These are phyloP conservation scores for Verticillium dahliae DNA, from an alignment of 2,329 filamentous ascomycete species.

Conservation along the genomic window DNA sequence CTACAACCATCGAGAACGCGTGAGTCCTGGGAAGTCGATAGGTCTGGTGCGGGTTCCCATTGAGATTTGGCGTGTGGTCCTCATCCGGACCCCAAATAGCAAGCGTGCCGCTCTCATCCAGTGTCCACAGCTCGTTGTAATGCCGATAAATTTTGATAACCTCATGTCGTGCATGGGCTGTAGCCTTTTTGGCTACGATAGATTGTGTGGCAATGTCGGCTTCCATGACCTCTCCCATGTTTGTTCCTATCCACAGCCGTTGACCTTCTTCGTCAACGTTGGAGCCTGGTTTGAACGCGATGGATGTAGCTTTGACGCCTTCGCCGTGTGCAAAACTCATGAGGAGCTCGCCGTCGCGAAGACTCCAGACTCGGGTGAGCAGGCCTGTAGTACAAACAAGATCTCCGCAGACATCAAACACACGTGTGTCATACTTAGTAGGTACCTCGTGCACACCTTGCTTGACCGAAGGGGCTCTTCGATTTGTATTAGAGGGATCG, in stretches of 20 bases:
- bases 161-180: constrained; percentile 71
- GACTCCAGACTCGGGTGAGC: constrained; percentile 81
- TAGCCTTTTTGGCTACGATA: constrained; percentile 60
- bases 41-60: constrained; percentile 62
- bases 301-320: constrained; percentile 70
- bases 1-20: constrained; percentile 83
- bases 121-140: constrained; percentile 84
- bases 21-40: constrained; percentile 77
- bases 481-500: constrained; percentile 77
- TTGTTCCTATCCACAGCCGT: constrained; percentile 85
- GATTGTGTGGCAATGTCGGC: constrained; percentile 72
- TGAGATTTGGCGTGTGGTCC: constrained; percentile 66
- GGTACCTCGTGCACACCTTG: constrained; percentile 68
- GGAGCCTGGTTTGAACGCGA: constrained; percentile 78
- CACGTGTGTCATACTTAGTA: constrained; percentile 79
- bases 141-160: constrained; percentile 82
- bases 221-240: constrained; percentile 80
- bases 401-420: constrained; percentile 83
- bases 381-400: constrained; percentile 82
- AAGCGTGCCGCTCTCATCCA: constrained; percentile 83
- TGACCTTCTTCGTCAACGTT: constrained; percentile 75
- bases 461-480: constrained; percentile 70
- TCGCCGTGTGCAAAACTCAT: constrained; percentile 81
- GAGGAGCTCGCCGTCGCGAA: constrained; percentile 72
- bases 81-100: constrained; percentile 78